phyloP scores from a whole-genome alignment of 768 basidiomycete genomes.

The Lactarius vividus region DNA sequence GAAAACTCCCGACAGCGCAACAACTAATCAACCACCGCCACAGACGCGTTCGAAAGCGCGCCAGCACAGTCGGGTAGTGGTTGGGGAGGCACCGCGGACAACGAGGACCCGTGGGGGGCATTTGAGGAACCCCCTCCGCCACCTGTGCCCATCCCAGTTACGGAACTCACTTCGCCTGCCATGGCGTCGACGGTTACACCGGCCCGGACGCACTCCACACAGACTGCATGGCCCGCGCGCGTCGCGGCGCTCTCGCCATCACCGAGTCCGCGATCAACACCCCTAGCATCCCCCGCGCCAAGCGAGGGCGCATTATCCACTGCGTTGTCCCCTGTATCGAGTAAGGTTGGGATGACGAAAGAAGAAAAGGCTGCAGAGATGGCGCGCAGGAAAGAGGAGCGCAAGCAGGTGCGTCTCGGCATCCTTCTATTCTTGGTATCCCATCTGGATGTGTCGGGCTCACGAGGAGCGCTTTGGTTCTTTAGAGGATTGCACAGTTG shows the following conservation, averaged over 20 bases:
- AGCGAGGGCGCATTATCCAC: slow-evolving; percentile 27
- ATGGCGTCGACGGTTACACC: background rate
- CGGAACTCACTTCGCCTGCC: slow-evolving; percentile 16
- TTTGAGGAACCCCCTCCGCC: slow-evolving; percentile 22
- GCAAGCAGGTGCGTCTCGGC: slow-evolving; percentile 64
- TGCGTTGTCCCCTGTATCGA: slow-evolving; percentile 32
- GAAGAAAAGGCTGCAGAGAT: slow-evolving; percentile 95
- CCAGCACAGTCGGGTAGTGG: slow-evolving; percentile 33
- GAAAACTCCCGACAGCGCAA: slow-evolving; percentile 5
- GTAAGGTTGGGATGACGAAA: slow-evolving; percentile 60
- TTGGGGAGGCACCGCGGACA: slow-evolving; percentile 24
- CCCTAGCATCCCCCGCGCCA: slow-evolving; percentile 19
- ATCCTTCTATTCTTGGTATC: background rate
- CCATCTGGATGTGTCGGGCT: background rate
- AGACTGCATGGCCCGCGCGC: background rate
- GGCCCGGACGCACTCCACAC: background rate
- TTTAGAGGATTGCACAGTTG: slow-evolving; percentile 69
- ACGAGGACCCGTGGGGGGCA: slow-evolving; percentile 29
- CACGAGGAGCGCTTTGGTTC: background rate
- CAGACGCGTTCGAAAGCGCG: slow-evolving; percentile 37
- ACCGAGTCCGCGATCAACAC: slow-evolving; percentile 8
- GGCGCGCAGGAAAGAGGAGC: slow-evolving; percentile 86
- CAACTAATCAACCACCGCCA: background rate
- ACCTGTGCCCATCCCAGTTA: slow-evolving; percentile 20
- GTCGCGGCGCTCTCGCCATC: slow-evolving; percentile 7